Percentiles rank a stretch among this genome's conserved stretches.
These are phyloP conservation scores for Domatiomyces catenatus DNA, from an alignment of 2,329 filamentous ascomycete species.

Conservation along the genomic window DNA sequence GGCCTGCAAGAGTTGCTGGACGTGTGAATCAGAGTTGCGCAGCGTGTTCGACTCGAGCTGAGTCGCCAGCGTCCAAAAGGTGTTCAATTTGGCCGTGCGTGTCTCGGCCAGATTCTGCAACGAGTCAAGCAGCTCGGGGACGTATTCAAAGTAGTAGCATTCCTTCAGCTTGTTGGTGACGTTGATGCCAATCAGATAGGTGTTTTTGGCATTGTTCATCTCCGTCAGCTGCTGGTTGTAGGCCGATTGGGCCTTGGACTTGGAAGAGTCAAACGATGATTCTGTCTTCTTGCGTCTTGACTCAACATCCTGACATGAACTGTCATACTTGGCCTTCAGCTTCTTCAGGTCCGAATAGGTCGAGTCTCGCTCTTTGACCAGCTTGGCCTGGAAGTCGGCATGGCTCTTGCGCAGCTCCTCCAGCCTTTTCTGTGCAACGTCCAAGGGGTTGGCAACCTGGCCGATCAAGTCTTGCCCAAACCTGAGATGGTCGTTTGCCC, in stretches of 20 bases:
- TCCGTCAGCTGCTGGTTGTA: conserved; percentile 87
- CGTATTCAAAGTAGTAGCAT: conserved; percentile 90
- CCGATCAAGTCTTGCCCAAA: conserved; percentile 64
- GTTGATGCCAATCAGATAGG: conserved; percentile 91
- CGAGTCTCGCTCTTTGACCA: conserved; percentile 76
- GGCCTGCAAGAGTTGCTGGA: conserved; percentile 60
- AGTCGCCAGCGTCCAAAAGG: conserved; percentile 67
- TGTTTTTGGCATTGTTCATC: conserved; percentile 97
- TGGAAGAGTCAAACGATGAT: conserved; percentile 70
- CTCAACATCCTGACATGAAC: conserved; percentile 86
- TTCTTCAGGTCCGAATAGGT: conserved; percentile 79
- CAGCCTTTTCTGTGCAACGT: conserved; percentile 55
- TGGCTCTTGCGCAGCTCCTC: conserved; percentile 90
- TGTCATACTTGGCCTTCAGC: conserved; percentile 83
- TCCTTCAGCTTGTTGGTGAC: conserved; percentile 97
- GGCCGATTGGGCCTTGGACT: conserved; percentile 73
- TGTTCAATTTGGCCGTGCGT: conserved; percentile 67
- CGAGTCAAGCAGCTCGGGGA: conserved; percentile 80
- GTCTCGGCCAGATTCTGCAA: conserved; percentile 89
- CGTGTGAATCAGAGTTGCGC: conserved; percentile 53
- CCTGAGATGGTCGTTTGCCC: conserved; percentile 76
- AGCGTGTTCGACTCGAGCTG: conserved; percentile 68
- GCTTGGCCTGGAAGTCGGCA: conserved; percentile 69
- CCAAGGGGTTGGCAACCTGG: conserved; percentile 75
- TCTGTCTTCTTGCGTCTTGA: conserved; percentile 89